These are phyloP conservation scores for Arthrobotrys sphaeroides DNA, from an alignment of 2,329 filamentous ascomycete species.

Conservation along the genomic window DNA sequence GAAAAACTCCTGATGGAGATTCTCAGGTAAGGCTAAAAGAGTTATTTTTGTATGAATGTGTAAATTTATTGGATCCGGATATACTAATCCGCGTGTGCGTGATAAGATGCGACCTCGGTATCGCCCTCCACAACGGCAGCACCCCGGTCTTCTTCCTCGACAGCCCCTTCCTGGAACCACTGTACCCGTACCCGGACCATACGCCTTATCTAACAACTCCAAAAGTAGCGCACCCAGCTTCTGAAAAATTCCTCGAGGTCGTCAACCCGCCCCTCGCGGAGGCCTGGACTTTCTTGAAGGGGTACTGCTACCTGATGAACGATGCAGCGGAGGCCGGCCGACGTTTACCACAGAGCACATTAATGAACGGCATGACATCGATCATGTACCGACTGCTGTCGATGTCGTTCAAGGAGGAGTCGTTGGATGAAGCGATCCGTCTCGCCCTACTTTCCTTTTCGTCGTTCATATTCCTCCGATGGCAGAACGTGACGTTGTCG, in stretches of 20 bases:
- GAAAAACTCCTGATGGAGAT: conserved; percentile 61
- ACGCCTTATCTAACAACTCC: conserved; percentile 14
- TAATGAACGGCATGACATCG: conserved; percentile 60
- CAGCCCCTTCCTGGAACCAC: conserved; percentile 53
- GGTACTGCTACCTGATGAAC: conserved; percentile 59
- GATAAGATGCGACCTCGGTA: conserved; percentile 58
- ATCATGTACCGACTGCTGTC: conserved; percentile 62
- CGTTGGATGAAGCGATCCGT: conserved; percentile 61
- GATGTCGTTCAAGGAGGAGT: conserved; percentile 58
- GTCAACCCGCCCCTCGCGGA: conserved; percentile 55
- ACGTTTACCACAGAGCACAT: conserved; percentile 54
- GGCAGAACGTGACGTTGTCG: conserved; percentile 31
- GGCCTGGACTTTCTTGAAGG: conserved; percentile 57
- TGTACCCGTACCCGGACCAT: conserved; percentile 57
- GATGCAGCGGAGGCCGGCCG: conserved; percentile 55
- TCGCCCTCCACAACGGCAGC: conserved; percentile 56
- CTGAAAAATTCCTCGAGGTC: conserved; percentile 41
- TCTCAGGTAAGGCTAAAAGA: too few relatives aligned
- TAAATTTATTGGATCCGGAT: not conserved
- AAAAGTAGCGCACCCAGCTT: not conserved
- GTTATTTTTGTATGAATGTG: too few relatives aligned
- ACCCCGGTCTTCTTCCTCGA: conserved; percentile 58
- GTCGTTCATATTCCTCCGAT: conserved; percentile 61
- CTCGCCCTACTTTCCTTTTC: conserved; percentile 62
- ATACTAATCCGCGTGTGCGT: too few relatives aligned